A percentile compares a stretch with the other conserved stretches of the same genome.
These are phyloP conservation scores for Moesziomyces globuligerus DNA, from an alignment of 1,284 basidiomycete genomes.

Conservation along the genomic window DNA sequence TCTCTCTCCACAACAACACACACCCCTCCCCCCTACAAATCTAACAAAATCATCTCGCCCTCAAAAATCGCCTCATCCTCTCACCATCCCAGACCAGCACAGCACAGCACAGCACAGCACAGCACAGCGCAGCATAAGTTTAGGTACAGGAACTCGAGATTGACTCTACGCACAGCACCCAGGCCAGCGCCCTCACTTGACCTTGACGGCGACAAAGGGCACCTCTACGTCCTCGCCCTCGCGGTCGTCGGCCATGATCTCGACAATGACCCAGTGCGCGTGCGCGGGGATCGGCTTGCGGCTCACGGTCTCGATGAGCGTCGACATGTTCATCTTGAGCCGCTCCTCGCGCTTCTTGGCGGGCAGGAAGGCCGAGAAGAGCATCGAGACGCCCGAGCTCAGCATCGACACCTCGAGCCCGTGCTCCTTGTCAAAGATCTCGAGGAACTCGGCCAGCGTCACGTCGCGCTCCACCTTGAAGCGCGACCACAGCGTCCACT, in stretches of 20 bases:
- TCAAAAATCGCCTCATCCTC: not conserved
- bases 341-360: conserved; percentile 64
- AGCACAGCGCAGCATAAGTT: not conserved
- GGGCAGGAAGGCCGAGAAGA: conserved; percentile 77
- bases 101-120: not conserved
- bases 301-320: conserved; percentile 89
- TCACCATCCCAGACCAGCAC: not conserved
- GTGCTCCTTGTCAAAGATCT: conserved; percentile 85
- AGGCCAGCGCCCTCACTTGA: conserved; percentile 37
- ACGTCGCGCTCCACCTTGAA: conserved; percentile 92
- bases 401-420: conserved; percentile 94
- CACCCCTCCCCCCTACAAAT: no score
- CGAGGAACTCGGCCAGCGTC: conserved; percentile 84
- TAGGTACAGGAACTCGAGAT: no score
- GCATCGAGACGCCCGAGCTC: conserved; percentile 95
- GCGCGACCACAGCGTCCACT: conserved; percentile 96
- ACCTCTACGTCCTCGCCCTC: conserved; percentile 77
- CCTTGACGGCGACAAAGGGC: conserved; percentile 62
- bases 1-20: conserved; percentile 13
- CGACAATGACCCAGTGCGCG: conserved; percentile 83
- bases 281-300: conserved; percentile 62
- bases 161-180: no score
- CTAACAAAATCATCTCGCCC: no score
- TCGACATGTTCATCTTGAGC: conserved; percentile 75
- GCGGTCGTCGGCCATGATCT: conserved; percentile 92